Percentiles rank a stretch among this genome's conserved stretches.
phyloP scores from a whole-genome alignment of 75 land plant genomes.

The Azolla pinnata region DNA sequence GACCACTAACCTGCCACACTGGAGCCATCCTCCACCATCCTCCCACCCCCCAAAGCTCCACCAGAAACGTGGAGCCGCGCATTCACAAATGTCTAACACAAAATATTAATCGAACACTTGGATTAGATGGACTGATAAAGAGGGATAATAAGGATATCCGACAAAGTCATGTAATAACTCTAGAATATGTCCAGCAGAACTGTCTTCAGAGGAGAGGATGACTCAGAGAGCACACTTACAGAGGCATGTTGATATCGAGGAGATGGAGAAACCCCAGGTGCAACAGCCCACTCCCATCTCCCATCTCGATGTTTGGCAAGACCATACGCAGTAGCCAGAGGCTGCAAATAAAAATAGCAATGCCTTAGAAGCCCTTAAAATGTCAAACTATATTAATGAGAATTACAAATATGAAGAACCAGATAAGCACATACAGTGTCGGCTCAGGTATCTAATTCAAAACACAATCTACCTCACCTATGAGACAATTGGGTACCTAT shows the following conservation, averaged over 20 bases:
- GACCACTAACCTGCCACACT: constrained; percentile 73
- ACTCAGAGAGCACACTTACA: constrained; percentile 33
- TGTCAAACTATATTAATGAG: too few relatives aligned
- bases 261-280: constrained; percentile 98
- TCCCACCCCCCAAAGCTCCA: constrained; percentile 97
- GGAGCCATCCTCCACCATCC: constrained; percentile 95
- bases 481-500: too few relatives aligned
- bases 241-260: constrained; percentile 98
- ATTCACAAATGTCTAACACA: constrained; percentile 83
- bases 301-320: constrained; percentile 99
- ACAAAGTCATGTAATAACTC: too few relatives aligned
- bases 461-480: too few relatives aligned
- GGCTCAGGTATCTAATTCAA: too few relatives aligned
- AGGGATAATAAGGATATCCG: too few relatives aligned
- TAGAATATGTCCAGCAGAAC: too few relatives aligned
- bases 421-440: too few relatives aligned
- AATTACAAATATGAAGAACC: too few relatives aligned
- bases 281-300: constrained; percentile 99
- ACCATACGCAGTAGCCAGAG: constrained; percentile 90
- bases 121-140: constrained; percentile 3
- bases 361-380: neutral
- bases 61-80: constrained; percentile 97
- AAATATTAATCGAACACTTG: neutral
- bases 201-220: too few relatives aligned
- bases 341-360: constrained; percentile 35